Evolutionary conservation across 805 yeast species (phyloP), one percentile per base, ranked within the genome.

Genomic region (Isabelozyma gotoi): DNA sequence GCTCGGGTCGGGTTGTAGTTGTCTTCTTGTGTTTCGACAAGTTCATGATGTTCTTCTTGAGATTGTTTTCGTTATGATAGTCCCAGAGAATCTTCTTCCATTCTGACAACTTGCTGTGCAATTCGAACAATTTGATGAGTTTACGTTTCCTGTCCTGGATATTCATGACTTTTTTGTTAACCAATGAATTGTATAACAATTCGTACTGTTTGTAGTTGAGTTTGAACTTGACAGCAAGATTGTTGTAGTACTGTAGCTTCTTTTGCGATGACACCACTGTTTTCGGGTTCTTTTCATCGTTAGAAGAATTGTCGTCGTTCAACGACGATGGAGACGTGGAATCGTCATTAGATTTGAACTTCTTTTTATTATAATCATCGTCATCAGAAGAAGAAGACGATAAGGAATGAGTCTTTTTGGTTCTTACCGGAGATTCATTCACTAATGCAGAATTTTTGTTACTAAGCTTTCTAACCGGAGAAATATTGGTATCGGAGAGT

Each of bases 61-160:
- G 50, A 48, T 56, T 66, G 37, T 51, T 51, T 38, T 67, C 69
- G 39, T 60, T 57, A 45, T 68, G 68, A 40, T 52, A 60, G 39
- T 73, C 77, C 84, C 84, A 79, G 15, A 81, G 63, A 50, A 73
- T 68, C 45, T 68, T 69, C 57, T 81, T 81, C 84, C 84, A 79
- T 33, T 71, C 70, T 15, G 76, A 69, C 40, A 82, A 60, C 34
- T 69, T 67, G 24, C 71, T 71, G 57, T 81, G 86, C 60, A 81
- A 55, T 40, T 73, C 73, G 53, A 72, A 67, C 39, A 81, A 59
- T 54, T 62, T 66, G 42, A 63, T 53, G 58, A 76, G 45, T 60
- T 62, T 45, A 60, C 61, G 33, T 53, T 49, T 58, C 59, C 55
- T 49, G 21, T 42, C 36, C 39, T 46, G 40, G 16, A 41, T 24